Evolutionary conservation across 75 land plant species (phyloP), one percentile per base, ranked within the genome.

Genomic region (Cupressus sempervirens): DNA sequence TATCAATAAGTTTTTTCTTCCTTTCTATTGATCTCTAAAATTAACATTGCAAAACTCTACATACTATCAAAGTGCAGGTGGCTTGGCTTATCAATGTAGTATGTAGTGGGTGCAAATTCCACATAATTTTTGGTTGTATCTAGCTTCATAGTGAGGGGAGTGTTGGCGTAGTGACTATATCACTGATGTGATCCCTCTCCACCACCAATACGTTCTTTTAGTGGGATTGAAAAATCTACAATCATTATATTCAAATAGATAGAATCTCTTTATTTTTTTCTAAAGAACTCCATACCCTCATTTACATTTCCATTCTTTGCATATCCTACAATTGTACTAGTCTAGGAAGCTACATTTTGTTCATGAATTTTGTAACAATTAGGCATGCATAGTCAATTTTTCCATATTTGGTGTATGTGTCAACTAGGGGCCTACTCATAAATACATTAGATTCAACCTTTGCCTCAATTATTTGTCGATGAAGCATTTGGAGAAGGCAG

Each of bases 321-420:
- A 88, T 86, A 92, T 5, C 91, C 84, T 4, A 92, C 73, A 68
- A 93, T 93, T 91, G 92, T 89, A 46, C 86, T 87, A 80, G 90
- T 93, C 95, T 93, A 93, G 36, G 87, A 84, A 81, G 90, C 81
- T 40, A 89, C 87, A 86, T 89, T 86, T 30, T 80, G 84, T 14
- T 86, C n/a, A 7, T 89, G 87, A 38, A 93, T 86, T 58, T 75
- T 84, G 76, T 92, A 93, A 93, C 26, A 85, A 87, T 34, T 40
- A n/a, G 34, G 30, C 79, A 56, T 65, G 93, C 93, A 84, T 88
- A 86, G 29, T 76, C 85, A 38, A 92, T 81, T 50, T 85, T 83
- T 4, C 90, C 91, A 85, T 83, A 92, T 84, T 86, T 87, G 29
- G 90, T 88, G 81, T 93, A 93, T 88, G 92, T 89, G 32, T 93